These are phyloP conservation scores for Buddleja alternifolia DNA, from an alignment of 257 asterid species.

Conservation along the genomic window DNA sequence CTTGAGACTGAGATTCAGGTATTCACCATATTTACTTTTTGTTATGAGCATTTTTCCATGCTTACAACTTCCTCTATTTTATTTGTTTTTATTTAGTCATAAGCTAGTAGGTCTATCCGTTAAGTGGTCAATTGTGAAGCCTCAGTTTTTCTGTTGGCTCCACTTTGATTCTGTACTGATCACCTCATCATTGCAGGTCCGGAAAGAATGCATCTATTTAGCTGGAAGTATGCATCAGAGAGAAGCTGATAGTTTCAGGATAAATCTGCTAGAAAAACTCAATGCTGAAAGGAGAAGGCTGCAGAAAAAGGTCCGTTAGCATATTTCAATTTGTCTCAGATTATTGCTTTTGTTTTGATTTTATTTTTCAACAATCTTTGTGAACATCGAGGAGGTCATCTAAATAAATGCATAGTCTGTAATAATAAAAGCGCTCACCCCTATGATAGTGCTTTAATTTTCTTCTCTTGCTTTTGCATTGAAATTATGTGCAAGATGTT, in stretches of 20 bases:
- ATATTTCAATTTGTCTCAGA: constrained; percentile 14
- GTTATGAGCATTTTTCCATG: constrained; percentile 3
- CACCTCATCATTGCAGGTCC: constrained; percentile 49
- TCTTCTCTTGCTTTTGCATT: background rate
- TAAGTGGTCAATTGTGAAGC: background rate
- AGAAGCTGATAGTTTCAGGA: constrained; percentile 46
- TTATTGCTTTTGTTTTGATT: background rate
- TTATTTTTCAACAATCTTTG: background rate
- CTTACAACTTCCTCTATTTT: background rate
- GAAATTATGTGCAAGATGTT: background rate
- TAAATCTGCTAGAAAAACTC: constrained; percentile 60
- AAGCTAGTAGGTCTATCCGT: background rate
- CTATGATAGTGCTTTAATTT: background rate
- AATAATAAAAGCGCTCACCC: background rate
- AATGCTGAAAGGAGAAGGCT: constrained; percentile 56
- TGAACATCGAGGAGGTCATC: no score
- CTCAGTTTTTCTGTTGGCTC: constrained; percentile 3
- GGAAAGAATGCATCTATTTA: constrained; percentile 63
- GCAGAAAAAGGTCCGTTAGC: constrained; percentile 49
- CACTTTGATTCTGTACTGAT: constrained; percentile 19
- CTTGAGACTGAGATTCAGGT: constrained; percentile 85
- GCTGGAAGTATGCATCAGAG: constrained; percentile 66
- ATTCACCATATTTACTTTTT: constrained; percentile 14
- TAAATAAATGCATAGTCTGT: background rate
- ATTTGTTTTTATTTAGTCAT: background rate